Base-by-base conservation (phyloP, 106 monocot species). In the Acorus calamus region DNA sequence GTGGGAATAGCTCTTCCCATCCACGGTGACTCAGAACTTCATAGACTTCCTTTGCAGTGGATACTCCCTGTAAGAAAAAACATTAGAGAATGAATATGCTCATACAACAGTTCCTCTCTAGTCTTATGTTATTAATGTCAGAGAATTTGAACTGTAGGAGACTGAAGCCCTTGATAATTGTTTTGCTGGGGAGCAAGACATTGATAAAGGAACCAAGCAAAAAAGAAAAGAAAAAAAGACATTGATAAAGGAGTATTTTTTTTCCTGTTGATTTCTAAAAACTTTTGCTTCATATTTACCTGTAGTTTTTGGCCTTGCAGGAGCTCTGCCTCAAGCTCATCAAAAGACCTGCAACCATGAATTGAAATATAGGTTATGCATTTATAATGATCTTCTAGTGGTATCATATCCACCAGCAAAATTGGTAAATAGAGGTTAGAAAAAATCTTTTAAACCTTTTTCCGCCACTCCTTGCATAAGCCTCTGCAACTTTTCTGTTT, bases 401-500 rank as follows among this genome's bases (percentile, higher is more conserved):
- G 28, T 28, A 28, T 28, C 28, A 28, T 28, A 28, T 28, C 28
- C 28, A 28, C 28, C 28, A 28, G 28, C 28, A 28, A 28, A 28
- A 28, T 28, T 28, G 0, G 28, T 28, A 28, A 28, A 28, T 28
- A 28, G 28, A 28, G 28, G 28, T 28, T 28, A 28, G 28, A 28
- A 28, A 28, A 28, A 28, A 28, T 28, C 28, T 28, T 28, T 28
- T 28, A 28, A 45, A 89, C 89, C 80, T 93, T 89, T 83, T 79
- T 8, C 93, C 93, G 46, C 76, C 76, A 53, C 12, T 72, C 68
- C 77, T 81, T 57, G 89, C 89, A 79, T 81, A 93, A 8, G 89
- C 89, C 72, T 86, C 86, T n/a, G 93, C 89, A 46, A 93, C 86
- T 74, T 67, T 86, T 65, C 93, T 83, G 76, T 89, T 93, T 65